Evolutionary conservation across 352 stramenopile genomes (phyloP), one percentile per base, ranked within the genome.

Genomic region (Pythium rishiriense): DNA sequence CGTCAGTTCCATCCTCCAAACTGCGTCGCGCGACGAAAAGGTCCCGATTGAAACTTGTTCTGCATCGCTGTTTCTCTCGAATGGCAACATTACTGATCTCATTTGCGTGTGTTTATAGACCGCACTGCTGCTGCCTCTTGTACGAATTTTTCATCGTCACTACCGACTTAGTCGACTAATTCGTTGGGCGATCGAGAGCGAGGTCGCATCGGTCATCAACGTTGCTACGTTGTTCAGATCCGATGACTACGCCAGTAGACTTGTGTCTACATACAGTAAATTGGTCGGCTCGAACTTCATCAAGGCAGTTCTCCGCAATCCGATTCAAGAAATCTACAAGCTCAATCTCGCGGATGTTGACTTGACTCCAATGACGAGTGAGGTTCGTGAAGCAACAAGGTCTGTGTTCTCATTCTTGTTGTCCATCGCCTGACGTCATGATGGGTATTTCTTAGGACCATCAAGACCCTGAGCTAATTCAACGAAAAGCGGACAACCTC

Each of bases 1-100:
- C 24, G 77, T 93, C 11, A 84, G 80, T 21, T 90, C 76, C n/a
- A 85, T 93, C 35, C 65, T 93, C 22, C 84, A 93, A 42, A 91
- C 83, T 22, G 80, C 83, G 1, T 79, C 62, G 1, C 70, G 86
- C 37, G 83, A 95, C 50, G 84, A 95, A 35, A 95, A 95, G 65
- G 78, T 80, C 26, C 14, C 9, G 1, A 21, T 4, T 43, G 35
- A 14, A 42, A 42, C 14, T 35, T 35, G 31, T 35, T 35, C 31
- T 35, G 33, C 14, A 11, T 29, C 33, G 2, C 4, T 51, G 15
- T 0, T 15, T 42, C 15, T 46, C n/a, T 31, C 15, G 22, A 29
- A n/a, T 3, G 17, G n/a, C 5, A 49, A 37, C 12, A 0, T 63
- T 19, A 33, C n/a, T n/a, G n/a, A 14, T 47, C 7, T 29, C n/a